Evolutionary conservation across 371 early-diverging fungal genomes (phyloP).

Genomic region (Mucor ambiguus): DNA sequence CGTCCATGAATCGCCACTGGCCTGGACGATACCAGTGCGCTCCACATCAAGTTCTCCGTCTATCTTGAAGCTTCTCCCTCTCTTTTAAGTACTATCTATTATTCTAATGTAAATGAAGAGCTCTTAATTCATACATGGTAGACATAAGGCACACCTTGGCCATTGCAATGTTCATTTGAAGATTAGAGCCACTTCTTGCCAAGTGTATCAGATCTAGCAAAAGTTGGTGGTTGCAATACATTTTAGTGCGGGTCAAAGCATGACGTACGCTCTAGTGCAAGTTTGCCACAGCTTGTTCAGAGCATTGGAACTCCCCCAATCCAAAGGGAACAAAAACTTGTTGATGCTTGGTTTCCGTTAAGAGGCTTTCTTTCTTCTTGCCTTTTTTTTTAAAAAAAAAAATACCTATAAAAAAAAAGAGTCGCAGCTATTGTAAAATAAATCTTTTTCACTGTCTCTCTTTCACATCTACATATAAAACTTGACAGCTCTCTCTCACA

Average conservation of each 20-base stretch:
- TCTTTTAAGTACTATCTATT: no score
- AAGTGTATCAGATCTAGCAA: neutral
- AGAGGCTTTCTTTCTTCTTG: neutral
- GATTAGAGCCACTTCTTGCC: neutral
- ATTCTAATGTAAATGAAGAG: no score
- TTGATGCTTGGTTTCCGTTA: neutral
- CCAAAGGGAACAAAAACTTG: neutral
- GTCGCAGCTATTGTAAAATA: neutral
- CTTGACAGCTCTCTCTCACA: neutral
- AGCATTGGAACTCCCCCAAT: neutral
- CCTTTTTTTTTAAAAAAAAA: neutral
- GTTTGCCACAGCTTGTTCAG: neutral
- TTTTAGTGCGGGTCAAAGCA: neutral
- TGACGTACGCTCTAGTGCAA: neutral
- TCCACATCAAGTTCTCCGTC: no score
- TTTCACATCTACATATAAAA: neutral
- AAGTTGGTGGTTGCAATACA: neutral
- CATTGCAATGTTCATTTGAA: neutral
- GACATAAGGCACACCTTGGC: neutral
- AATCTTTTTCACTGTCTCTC: neutral
- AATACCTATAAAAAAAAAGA: neutral
- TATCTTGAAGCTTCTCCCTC: no score
- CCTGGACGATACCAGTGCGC: no score
- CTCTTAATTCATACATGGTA: no score
- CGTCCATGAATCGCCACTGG: no score